phyloP scores from a whole-genome alignment of 2,329 filamentous ascomycete species.

The Xylaria sp. region DNA sequence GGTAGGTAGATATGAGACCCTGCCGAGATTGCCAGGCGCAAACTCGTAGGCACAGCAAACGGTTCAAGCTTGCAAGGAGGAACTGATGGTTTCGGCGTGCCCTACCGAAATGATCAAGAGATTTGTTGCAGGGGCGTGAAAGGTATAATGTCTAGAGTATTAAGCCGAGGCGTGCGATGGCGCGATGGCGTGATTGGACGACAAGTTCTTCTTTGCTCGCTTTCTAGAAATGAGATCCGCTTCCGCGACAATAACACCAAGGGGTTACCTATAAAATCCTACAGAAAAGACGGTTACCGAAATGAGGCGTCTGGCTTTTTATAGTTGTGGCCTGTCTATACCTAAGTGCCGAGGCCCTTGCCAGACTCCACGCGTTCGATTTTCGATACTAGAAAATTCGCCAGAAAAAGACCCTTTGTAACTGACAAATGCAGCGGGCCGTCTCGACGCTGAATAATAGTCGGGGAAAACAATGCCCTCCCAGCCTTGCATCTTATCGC shows the following conservation, averaged over 20 bases:
- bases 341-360: not conserved
- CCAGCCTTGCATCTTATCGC: not conserved
- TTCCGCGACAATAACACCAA: not conserved
- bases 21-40: too few relatives aligned
- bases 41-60: too few relatives aligned
- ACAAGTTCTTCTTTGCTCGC: not conserved
- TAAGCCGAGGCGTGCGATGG: not conserved
- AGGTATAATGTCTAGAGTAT: slow-evolving; percentile 1
- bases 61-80: slow-evolving; percentile 3
- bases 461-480: not conserved
- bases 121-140: slow-evolving; percentile 1
- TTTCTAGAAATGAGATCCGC: not conserved
- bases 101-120: slow-evolving; percentile 21
- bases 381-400: not conserved
- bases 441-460: not conserved
- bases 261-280: not conserved
- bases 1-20: too few relatives aligned
- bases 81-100: slow-evolving; percentile 9
- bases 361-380: not conserved
- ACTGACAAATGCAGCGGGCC: not conserved
- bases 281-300: not conserved
- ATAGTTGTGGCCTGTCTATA: not conserved
- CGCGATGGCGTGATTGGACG: not conserved
- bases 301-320: not conserved
- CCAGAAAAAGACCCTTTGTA: not conserved